Conservation (phyloP, 2,329 filamentous ascomycete species). For the Pseudogymnoascus sp. region DNA sequence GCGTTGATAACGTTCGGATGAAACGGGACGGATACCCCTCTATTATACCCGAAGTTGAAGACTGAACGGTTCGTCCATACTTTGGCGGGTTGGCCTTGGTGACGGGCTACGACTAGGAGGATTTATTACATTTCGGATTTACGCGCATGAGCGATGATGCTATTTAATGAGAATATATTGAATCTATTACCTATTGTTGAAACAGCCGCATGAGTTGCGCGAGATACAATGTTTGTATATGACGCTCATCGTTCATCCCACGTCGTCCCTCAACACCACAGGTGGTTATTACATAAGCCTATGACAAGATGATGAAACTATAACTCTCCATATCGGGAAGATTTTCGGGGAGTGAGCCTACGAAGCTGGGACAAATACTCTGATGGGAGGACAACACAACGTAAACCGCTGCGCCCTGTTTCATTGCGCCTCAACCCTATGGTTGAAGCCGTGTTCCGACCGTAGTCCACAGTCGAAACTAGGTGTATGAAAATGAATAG, state of each 20-base stretch:
- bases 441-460: neutral
- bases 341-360: neutral
- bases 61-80: neutral
- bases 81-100: constrained; percentile 14
- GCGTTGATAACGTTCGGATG: neutral
- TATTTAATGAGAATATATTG: constrained; percentile 4
- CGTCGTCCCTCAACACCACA: neutral
- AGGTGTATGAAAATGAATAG: neutral
- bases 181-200: neutral
- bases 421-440: neutral
- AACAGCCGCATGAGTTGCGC: neutral
- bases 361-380: neutral
- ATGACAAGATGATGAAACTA: neutral
- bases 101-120: neutral
- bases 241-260: neutral
- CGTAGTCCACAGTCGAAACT: neutral
- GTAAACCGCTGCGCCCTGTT: constrained; percentile 3
- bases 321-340: neutral
- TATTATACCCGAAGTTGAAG: neutral
- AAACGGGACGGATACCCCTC: neutral
- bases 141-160: neutral
- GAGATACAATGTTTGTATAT: neutral
- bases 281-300: neutral
- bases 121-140: neutral
- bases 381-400: neutral